phyloP scores from a whole-genome alignment of 345 rosid species.

The Draba incana region DNA sequence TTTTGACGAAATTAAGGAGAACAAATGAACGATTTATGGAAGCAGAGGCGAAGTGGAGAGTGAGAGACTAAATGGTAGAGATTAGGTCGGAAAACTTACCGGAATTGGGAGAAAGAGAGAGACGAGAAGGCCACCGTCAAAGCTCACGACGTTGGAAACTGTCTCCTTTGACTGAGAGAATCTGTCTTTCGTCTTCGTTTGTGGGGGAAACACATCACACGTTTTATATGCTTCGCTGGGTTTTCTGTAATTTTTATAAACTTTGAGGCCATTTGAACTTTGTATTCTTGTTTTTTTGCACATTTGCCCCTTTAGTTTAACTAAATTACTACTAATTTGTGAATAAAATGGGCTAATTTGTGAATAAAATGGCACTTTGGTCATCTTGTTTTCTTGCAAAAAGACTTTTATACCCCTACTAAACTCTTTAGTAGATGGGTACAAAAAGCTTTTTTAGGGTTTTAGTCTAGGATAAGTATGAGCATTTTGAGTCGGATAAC shows the following conservation, averaged over 20 bases:
- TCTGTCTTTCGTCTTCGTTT: slow-evolving; percentile 29
- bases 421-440: background rate
- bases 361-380: background rate
- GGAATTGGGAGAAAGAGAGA: slow-evolving; percentile 9
- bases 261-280: slow-evolving; percentile 12
- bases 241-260: slow-evolving; percentile 28
- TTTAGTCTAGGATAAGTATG: too few relatives aligned
- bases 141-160: slow-evolving; percentile 31
- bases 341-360: background rate
- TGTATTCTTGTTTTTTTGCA: slow-evolving; percentile 4
- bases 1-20: slow-evolving; percentile 1
- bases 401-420: background rate
- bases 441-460: background rate
- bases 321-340: slow-evolving; percentile 20
- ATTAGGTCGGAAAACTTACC: slow-evolving; percentile 28
- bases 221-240: slow-evolving; percentile 30
- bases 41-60: background rate
- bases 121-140: slow-evolving; percentile 10
- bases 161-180: slow-evolving; percentile 37
- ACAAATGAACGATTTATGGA: slow-evolving; percentile 12
- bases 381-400: background rate
- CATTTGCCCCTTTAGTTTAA: background rate
- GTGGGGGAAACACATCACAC: slow-evolving; percentile 29
- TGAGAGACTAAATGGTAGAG: background rate
- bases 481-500: too few relatives aligned